Base-by-base conservation (phyloP, 139 green algal species). In the Chlamydomonas incerta region DNA sequence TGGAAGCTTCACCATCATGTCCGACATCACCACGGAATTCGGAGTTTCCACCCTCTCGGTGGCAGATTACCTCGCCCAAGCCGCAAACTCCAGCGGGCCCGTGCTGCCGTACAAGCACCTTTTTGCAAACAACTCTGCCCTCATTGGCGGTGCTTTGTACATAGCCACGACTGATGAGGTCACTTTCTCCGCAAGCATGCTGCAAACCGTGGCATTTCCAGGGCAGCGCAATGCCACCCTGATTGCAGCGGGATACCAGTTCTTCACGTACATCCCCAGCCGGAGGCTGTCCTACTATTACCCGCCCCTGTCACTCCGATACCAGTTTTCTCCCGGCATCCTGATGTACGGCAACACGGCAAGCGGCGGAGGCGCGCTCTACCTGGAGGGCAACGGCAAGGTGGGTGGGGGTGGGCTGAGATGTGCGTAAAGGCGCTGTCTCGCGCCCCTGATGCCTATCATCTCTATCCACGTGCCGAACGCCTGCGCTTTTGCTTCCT, bases 331-430 rank as follows among this genome's bases (percentile, higher is more conserved):
- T 1, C 55, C 74, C 52, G 74, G 24, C 29, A 69, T 82, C 5
- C 26, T 83, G 8, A 66, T 72, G 13, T 3, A 47, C 20, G 28
- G 21, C 6, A 83, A 83, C 41, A 23, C 33, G 1, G 76, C 76
- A 5, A 83, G 73, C 34, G 76, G 62, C 13, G 76, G 76, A 11
- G 76, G 37, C 17, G 76, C 37, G 3, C 14, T 73, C 1, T 73
- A 83, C 34, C 28, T 83, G 9, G 62, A 83, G 14, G 60, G 76
- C 15, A 82, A 82, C 37, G 34, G 74, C 35, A 23, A 58, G 74
- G 58, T 72, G 26, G 31, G 33, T 6, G 4, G 11, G n/a, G n/a
- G n/a, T n/a, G n/a, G n/a, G n/a, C n/a, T n/a, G n/a, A n/a, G n/a
- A n/a, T n/a, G n/a, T n/a, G n/a, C n/a, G n/a, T n/a, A n/a, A n/a